phyloP scores from a whole-genome alignment of 768 basidiomycete species.

The Psilocybe cyanescens region DNA sequence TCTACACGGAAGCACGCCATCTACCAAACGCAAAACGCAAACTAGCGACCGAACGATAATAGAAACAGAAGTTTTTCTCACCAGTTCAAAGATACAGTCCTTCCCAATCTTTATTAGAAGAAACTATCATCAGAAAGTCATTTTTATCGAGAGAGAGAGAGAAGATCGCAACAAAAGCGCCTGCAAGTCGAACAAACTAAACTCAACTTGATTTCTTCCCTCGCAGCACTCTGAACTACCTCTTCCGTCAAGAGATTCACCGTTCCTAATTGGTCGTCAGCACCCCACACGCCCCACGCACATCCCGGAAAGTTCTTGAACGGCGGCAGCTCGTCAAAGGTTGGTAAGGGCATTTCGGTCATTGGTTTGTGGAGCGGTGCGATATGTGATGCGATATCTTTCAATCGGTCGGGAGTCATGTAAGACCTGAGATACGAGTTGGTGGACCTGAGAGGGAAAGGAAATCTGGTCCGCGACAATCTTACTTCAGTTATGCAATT shows the following conservation, averaged over 20 bases:
- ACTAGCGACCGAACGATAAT: not conserved
- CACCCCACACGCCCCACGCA: constrained; percentile 72
- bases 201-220: constrained; percentile 54
- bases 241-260: constrained; percentile 66
- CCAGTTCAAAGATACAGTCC: constrained; percentile 66
- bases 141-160: not conserved
- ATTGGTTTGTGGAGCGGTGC: not conserved
- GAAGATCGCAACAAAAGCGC: no score
- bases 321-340: constrained; percentile 41
- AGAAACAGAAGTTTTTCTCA: constrained; percentile 30
- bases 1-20: not conserved
- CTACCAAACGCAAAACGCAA: not conserved
- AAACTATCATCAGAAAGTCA: not conserved
- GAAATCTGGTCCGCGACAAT: not conserved
- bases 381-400: constrained; percentile 32
- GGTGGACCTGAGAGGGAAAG: not conserved
- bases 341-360: constrained; percentile 28
- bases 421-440: not conserved
- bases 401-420: constrained; percentile 37
- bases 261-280: constrained; percentile 68
- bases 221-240: constrained; percentile 60
- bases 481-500: not conserved
- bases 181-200: not conserved
- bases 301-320: constrained; percentile 64
- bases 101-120: constrained; percentile 44